Evolutionary conservation across 768 basidiomycete species (phyloP), one percentile per base, ranked within the genome.

Genomic region (Boletus vinaceobasis): DNA sequence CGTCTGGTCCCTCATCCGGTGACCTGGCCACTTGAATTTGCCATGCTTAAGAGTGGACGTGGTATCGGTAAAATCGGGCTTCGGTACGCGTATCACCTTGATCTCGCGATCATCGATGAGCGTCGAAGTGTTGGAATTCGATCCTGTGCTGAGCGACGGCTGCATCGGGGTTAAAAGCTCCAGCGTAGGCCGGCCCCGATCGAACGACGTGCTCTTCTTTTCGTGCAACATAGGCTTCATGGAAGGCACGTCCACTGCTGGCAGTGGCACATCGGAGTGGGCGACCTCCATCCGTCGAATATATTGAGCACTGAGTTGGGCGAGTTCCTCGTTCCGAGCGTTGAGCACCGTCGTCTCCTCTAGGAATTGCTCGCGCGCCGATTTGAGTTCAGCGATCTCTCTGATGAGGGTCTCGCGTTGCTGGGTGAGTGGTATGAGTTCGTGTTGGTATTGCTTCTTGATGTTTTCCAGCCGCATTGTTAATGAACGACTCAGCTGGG

Each of bases 301-400:
- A 58, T 95, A 90, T 32, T 92, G 88, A 5, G 87, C 80, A 60
- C 89, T 90, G 42, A 98, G 81, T 68, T 93, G 89, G 1, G 90
- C 88, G 7, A 99, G 79, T 68, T 95, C 91, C 63, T 95, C 93
- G 73, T 98, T 98, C 45, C 93, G 85, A 7, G 86, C 86, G 67
- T 92, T 93, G 47, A 99, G 80, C 21, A 87, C 86, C 0, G 93
- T 88, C 1, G 93, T 90, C 74, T 99, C 97, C 65, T 96, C 95
- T 38, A 95, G 74, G 72, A 90, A 88, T 39, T 87, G 81, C 60
- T 97, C 93, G 32, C 92, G 84, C 1, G 89, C 84, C 15, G 89
- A 87, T 65, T 85, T 86, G 46, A 99, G 85, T 63, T 98, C 95
- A 3, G 79, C 75, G 52, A 98, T 85, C 72, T 98, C 96, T 43